Evolutionary conservation across 163 green algal genomes (phyloP).

Genomic region (Volvox carteri): DNA sequence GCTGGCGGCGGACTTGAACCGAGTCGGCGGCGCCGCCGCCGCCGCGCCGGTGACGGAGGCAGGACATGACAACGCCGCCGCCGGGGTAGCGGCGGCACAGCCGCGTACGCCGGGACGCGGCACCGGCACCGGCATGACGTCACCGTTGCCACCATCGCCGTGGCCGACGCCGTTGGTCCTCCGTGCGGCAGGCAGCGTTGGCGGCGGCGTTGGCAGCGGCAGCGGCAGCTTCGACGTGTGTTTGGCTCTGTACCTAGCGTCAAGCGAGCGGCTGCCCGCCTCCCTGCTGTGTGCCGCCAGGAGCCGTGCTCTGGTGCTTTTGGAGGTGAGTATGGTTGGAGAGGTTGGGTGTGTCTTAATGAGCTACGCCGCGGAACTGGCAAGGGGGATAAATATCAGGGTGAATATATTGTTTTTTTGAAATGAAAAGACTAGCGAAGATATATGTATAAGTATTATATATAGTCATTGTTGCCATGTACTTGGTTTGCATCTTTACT

Average conservation of each 20-base stretch:
- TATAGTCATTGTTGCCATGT: no score
- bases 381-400: no score
- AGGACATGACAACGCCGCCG: neutral
- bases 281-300: conserved; percentile 40
- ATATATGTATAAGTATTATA: no score
- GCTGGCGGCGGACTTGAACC: neutral
- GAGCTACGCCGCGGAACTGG: no score
- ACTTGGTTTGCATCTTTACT: no score
- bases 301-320: conserved; percentile 7
- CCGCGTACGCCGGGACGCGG: neutral
- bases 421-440: no score
- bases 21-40: neutral
- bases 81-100: neutral
- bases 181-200: conserved; percentile 3
- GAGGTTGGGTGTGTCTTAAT: no score
- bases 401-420: no score
- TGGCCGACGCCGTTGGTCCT: neutral
- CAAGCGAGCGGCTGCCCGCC: neutral
- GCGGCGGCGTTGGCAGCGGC: neutral
- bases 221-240: conserved; percentile 1
- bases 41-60: neutral
- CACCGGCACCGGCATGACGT: neutral
- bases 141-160: neutral
- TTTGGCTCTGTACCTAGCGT: conserved; percentile 37
- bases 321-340: conserved; percentile 35